phyloP scores from a whole-genome alignment of 2,329 filamentous ascomycete species.

The Pseudogymnoascus verrucosus region DNA sequence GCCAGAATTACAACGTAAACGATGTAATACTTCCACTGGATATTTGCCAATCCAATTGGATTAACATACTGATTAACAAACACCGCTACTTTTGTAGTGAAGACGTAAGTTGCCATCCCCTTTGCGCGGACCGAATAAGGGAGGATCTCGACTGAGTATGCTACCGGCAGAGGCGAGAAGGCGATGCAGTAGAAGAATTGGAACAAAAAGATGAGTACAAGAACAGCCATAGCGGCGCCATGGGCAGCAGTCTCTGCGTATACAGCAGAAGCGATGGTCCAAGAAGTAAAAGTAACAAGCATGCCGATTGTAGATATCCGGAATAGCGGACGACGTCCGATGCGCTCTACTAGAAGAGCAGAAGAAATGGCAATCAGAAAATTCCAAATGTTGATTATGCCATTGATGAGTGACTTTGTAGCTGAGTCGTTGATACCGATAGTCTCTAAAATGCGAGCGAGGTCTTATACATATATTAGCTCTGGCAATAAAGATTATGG shows the following conservation, averaged over 20 bases:
- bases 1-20: constrained; percentile 25
- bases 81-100: constrained; percentile 29
- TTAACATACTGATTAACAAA: constrained; percentile 31
- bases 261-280: constrained; percentile 30
- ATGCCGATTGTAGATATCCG: constrained; percentile 20
- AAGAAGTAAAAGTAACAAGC: constrained; percentile 29
- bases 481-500: not conserved
- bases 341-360: constrained; percentile 35
- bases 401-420: constrained; percentile 25
- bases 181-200: constrained; percentile 41
- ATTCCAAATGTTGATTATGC: constrained; percentile 27
- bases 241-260: constrained; percentile 23
- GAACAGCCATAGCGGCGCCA: constrained; percentile 29
- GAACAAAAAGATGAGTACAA: constrained; percentile 42
- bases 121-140: constrained; percentile 32
- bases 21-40: constrained; percentile 32
- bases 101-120: constrained; percentile 34
- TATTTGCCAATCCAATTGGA: constrained; percentile 26
- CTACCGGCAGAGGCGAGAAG: constrained; percentile 39
- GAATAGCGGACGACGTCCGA: constrained; percentile 27
- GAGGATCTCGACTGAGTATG: constrained; percentile 36
- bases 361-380: constrained; percentile 35
- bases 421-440: constrained; percentile 17
- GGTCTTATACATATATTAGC: constrained; percentile 7
- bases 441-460: constrained; percentile 24